Evolutionary conservation across 2,329 filamentous ascomycete species (phyloP), one percentile per base, ranked within the genome.

Genomic region (Corynespora cassiicola): DNA sequence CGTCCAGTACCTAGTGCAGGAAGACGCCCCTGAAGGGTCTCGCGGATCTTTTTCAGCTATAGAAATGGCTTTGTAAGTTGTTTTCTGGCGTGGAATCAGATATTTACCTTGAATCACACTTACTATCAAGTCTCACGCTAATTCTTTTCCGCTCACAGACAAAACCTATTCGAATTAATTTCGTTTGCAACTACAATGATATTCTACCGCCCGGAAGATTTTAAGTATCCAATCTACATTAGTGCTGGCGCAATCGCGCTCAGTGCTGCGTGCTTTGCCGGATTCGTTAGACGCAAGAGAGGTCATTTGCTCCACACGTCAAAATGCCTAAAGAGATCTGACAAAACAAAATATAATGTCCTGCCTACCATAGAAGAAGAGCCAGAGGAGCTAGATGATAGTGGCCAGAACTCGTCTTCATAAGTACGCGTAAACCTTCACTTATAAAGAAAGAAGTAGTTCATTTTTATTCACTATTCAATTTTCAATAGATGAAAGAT

Each of bases 21-120:
- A 74, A 42, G 69, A 73, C 15, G 70, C 72, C 1, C 54, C 58
- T 0, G 63, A 67, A 30, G 24, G 47, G 0, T 42, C 49, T 7
- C 79, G 87, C n/a, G 87, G 85, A 1, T 70, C 75, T 0, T 90
- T 91, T 51, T 89, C 86, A 0, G 73, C 84, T 0, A 77, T 82
- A 6, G 87, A 91, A 61, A 78, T 82, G 7, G 77, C 82, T 0
- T 75, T 84, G 24, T n/a, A n/a, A n/a, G n/a, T n/a, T n/a, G n/a
- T n/a, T n/a, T n/a, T n/a, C n/a, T n/a, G n/a, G n/a, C n/a, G n/a
- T n/a, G n/a, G n/a, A n/a, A n/a, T n/a, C n/a, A n/a, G n/a, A n/a
- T n/a, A n/a, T n/a, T n/a, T n/a, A n/a, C n/a, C n/a, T n/a, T n/a
- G n/a, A n/a, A n/a, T n/a, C n/a, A n/a, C n/a, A n/a, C n/a, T n/a